Percentiles rank a stretch among this genome's conserved stretches.
Evolutionary conservation across 1,284 basidiomycete genomes (phyloP).

Genomic region (Erythrobasidium hasegawianum): DNA sequence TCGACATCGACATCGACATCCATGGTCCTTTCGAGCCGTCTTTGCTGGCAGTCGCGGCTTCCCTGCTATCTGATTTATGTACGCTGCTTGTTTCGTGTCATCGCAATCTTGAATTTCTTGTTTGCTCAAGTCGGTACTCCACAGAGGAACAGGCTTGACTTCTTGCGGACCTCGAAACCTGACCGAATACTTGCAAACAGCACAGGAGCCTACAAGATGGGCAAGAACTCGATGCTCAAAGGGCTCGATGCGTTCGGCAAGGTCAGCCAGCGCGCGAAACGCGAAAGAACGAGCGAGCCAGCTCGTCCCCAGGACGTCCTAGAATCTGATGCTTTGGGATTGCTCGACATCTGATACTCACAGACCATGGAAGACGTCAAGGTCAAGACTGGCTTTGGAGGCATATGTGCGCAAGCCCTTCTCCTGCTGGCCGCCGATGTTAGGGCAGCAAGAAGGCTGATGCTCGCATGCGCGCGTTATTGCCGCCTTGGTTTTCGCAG

Average conservation of each 20-base stretch:
- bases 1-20: neutral
- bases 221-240: constrained; percentile 37
- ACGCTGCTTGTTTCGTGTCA: too few relatives aligned
- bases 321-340: constrained; percentile 14
- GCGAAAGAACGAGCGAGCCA: neutral
- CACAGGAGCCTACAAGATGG: constrained; percentile 21
- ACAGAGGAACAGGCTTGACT: too few relatives aligned
- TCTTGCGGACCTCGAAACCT: too few relatives aligned
- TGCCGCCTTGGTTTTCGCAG: constrained; percentile 41
- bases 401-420: constrained; percentile 38
- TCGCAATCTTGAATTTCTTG: too few relatives aligned
- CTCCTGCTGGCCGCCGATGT: neutral
- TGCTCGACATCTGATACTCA: constrained; percentile 23
- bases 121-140: too few relatives aligned
- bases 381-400: constrained; percentile 67
- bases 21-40: too few relatives aligned
- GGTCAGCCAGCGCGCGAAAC: constrained; percentile 55
- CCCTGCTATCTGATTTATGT: too few relatives aligned
- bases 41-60: too few relatives aligned
- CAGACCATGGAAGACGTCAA: constrained; percentile 97
- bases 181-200: too few relatives aligned
- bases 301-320: neutral
- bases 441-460: constrained; percentile 23
- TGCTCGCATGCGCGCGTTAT: constrained; percentile 21
- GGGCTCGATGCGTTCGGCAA: constrained; percentile 95